Conservation (phyloP, 2,329 filamentous ascomycete genomes). For the Talaromyces sp. region DNA sequence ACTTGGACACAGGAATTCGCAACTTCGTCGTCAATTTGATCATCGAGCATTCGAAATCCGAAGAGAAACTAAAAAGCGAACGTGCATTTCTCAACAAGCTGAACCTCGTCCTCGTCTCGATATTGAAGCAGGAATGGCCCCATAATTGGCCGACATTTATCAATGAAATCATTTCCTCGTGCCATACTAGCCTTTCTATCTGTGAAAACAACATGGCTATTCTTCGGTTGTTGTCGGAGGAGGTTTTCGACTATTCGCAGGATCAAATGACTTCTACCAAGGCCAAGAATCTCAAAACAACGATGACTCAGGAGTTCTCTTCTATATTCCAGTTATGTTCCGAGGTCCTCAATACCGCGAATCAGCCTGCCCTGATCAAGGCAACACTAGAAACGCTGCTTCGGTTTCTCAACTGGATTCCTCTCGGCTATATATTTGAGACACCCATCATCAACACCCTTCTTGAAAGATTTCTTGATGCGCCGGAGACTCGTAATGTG, state of each 20-base stretch:
- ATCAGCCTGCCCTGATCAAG: constrained; percentile 83
- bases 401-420: constrained; percentile 98
- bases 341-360: constrained; percentile 86
- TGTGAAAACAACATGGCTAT: constrained; percentile 99
- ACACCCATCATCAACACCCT: constrained; percentile 93
- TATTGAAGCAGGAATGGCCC: constrained; percentile 98
- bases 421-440: constrained; percentile 97
- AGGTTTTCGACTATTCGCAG: constrained; percentile 97
- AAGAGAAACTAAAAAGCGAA: constrained; percentile 79
- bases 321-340: constrained; percentile 97
- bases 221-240: constrained; percentile 87
- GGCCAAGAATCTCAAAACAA: constrained; percentile 93
- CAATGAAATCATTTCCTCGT: constrained; percentile 97
- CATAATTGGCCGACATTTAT: constrained; percentile 99
- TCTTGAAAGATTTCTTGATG: constrained; percentile 84
- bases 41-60: constrained; percentile 84
- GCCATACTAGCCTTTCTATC: constrained; percentile 90
- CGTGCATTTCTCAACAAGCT: constrained; percentile 95
- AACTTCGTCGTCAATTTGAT: constrained; percentile 99
- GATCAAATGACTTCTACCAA: constrained; percentile 99
- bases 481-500: constrained; percentile 92
- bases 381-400: constrained; percentile 95
- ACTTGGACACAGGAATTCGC: constrained; percentile 69
- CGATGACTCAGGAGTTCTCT: constrained; percentile 98
- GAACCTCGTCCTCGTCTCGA: constrained; percentile 93